Base-by-base conservation (phyloP, 169 alveolate species). In the Hepatocystis sp. region DNA sequence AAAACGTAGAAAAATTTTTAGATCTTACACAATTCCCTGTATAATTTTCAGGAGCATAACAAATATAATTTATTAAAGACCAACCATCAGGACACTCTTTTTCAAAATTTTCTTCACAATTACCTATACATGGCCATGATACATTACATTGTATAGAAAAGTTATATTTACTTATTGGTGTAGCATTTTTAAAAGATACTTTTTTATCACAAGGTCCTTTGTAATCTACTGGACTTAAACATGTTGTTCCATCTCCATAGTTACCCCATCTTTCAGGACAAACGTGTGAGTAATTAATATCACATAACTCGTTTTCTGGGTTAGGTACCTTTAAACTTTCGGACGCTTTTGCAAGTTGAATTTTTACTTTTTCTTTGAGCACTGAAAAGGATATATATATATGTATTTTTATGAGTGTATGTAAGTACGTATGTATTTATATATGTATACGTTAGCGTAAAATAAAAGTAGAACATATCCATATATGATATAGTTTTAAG, bases 201-300 rank as follows among this genome's bases (percentile, higher is more conserved):
- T 78, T 40, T 21, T 78, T 78, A 30, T 78, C 40, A 47, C 89
- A 78, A 4, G 84, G 67, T 13, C 89, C 89, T 21, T 5, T 36
- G 55, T 78, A 78, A 3, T 34, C 7, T 3, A 11, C n/a, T 15
- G 89, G 89, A 61, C 89, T 78, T 44, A 78, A 27, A 52, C 89
- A 86, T 65, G 15, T 76, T 39, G 25, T 46, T 25, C 71, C 85
- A 36, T 86, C 78, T 39, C 85, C 85, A 21, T 65, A 63, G 34
- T 67, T 65, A 1, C 81, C 86, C 95, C 95, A 92, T 71, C 90
- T 90, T 25, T 89, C 93, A 11, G 95, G 95, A 27, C 95, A 92
- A 49, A 92, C 78, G 55, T 88, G 86, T 4, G 93, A 42, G 42
- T 84, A 92, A 61, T 92, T 91, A 4, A 86, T 61, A 30, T 90